Conservation (phyloP, 805 yeast genomes). For the Candida fluviatilis region DNA sequence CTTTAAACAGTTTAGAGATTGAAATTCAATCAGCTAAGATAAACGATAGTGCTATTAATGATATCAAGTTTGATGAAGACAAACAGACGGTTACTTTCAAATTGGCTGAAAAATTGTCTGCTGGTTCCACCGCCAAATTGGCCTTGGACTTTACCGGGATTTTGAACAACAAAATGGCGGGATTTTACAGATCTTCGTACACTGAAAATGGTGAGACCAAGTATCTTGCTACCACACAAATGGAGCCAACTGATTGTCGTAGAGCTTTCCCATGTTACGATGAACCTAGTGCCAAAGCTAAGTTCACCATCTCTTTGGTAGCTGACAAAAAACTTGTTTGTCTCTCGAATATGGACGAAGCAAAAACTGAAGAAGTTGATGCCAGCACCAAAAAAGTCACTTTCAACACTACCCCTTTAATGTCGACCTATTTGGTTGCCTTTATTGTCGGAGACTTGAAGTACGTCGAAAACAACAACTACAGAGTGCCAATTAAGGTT, state of each 20-base stretch:
- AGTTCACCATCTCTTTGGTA: constrained; percentile 60
- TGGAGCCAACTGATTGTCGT: constrained; percentile 85
- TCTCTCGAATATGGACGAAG: constrained; percentile 67
- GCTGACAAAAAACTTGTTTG: constrained; percentile 53
- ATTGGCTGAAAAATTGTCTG: constrained; percentile 28
- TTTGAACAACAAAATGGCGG: constrained; percentile 77
- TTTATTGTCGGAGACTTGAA: constrained; percentile 78
- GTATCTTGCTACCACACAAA: constrained; percentile 78
- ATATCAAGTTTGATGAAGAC: constrained; percentile 31
- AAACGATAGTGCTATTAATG: constrained; percentile 21
- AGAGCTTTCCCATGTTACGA: constrained; percentile 86
- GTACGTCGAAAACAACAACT: constrained; percentile 62
- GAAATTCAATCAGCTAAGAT: constrained; percentile 49
- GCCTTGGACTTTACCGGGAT: constrained; percentile 55
- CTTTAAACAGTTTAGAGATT: constrained; percentile 63
- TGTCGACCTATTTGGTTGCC: constrained; percentile 84
- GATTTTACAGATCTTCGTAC: constrained; percentile 72
- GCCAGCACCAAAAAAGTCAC: constrained; percentile 50
- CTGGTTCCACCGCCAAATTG: constrained; percentile 40
- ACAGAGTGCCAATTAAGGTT: constrained; percentile 73
- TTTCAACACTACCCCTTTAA: constrained; percentile 74
- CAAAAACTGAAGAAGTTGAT: constrained; percentile 37
- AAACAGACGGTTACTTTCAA: constrained; percentile 38
- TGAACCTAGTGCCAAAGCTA: constrained; percentile 77
- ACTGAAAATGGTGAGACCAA: constrained; percentile 58